Evolutionary conservation across 805 yeast species (phyloP).

Genomic region (Candida alai): DNA sequence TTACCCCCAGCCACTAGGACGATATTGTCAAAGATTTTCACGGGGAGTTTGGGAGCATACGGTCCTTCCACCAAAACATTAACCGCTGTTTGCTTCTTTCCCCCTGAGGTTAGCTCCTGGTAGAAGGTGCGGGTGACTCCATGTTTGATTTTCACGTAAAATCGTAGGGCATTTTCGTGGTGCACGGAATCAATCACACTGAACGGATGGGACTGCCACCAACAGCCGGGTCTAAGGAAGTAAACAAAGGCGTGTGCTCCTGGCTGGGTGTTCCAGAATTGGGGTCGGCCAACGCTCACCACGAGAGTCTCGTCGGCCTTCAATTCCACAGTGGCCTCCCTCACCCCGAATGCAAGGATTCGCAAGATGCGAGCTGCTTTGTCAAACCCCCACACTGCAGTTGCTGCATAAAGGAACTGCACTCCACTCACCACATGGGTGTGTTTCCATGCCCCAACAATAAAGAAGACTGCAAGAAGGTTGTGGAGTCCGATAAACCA

Average conservation of each 20-base stretch:
- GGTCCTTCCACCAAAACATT: conserved; percentile 38
- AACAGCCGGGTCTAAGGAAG: conserved; percentile 35
- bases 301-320: conserved; percentile 37
- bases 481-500: conserved; percentile 31
- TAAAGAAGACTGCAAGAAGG: conserved; percentile 37
- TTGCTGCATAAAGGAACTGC: conserved; percentile 24
- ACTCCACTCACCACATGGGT: conserved; percentile 21
- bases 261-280: conserved; percentile 39
- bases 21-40: conserved; percentile 26
- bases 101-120: conserved; percentile 20
- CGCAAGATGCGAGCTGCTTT: conserved; percentile 29
- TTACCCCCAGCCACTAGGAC: conserved; percentile 37
- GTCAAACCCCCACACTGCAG: conserved; percentile 37
- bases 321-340: conserved; percentile 32
- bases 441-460: conserved; percentile 58
- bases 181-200: conserved; percentile 25
- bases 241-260: conserved; percentile 37
- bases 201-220: conserved; percentile 48
- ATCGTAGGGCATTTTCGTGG: conserved; percentile 36
- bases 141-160: conserved; percentile 48
- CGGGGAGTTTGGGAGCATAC: conserved; percentile 31
- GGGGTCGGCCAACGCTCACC: conserved; percentile 47
- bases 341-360: conserved; percentile 29
- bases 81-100: conserved; percentile 24
- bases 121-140: conserved; percentile 46